Evolutionary conservation across 1,284 basidiomycete genomes (phyloP), one percentile per base, ranked within the genome.

Genomic region (Trametes polyzona): DNA sequence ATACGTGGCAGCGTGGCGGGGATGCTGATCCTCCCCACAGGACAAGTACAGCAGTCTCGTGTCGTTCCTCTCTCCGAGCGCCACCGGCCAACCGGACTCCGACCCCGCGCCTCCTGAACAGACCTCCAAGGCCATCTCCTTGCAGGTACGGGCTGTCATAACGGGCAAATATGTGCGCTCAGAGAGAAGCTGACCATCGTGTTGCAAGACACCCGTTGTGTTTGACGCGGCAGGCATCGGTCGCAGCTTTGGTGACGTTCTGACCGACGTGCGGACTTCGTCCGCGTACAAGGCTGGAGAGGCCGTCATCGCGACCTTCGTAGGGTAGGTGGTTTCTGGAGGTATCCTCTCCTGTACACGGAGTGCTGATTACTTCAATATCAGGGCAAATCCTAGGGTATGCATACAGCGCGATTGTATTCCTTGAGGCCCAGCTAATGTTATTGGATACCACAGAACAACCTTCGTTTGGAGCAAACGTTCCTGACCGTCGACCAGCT

Each of bases 11-110:
- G 1, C 16, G 4, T 27, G 3, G n/a, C n/a, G n/a, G n/a, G 2
- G 35, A 23, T 2, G 10, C 42, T 46, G 27, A 51, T 26, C n/a
- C 10, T 9, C 17, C 12, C 19, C 29, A 10, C 42, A 61, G 59
- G 80, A 92, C 71, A 88, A 87, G 65, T 93, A 91, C 70, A 78
- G 79, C 42, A 83, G 79, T 61, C 77, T 90, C 24, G 81, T 90
- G 8, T 76, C 81, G 6, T 88, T 80, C 75, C 76, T 92, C 21
- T 79, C 79, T 1, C 82, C 85, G 47, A 73, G 73, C 41, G 76
- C 76, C 3, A 75, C 74, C 3, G 78, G 77, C 0, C 70, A 76
- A 4, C 75, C 79, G 1, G 78, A 84, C 10, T 82, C 87, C 11
- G 91, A 91, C 63, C 73, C 84, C 40, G 76, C 90, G n/a, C 83